A percentile compares a stretch with the other conserved stretches of the same genome.
Conservation (phyloP, 1,284 basidiomycete genomes). For the Ustilago trichophora region DNA sequence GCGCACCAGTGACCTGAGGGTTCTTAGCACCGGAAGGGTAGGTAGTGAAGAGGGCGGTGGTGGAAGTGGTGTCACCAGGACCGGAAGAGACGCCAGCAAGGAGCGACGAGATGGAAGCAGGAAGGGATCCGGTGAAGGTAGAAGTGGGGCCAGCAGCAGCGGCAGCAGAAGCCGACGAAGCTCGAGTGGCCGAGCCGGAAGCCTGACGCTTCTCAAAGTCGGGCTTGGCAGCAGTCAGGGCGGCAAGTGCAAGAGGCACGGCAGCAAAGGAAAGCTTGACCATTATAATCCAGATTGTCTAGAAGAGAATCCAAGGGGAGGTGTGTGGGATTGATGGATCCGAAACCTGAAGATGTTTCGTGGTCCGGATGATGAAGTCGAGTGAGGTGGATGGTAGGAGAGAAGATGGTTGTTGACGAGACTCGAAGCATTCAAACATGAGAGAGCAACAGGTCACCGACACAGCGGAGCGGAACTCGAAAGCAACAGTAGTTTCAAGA, state of each 20-base stretch:
- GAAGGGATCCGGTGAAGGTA: slow-evolving; percentile 51
- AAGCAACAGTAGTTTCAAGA: too few relatives aligned
- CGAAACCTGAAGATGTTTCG: too few relatives aligned
- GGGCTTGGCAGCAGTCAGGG: slow-evolving; percentile 23
- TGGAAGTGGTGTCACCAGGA: slow-evolving; percentile 36
- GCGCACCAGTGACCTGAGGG: slow-evolving; percentile 55
- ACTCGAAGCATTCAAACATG: too few relatives aligned
- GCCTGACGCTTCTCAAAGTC: slow-evolving; percentile 37
- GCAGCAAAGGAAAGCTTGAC: slow-evolving; percentile 37
- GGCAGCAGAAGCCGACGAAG: slow-evolving; percentile 20
- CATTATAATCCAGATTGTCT: slow-evolving; percentile 32
- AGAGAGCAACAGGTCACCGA: too few relatives aligned
- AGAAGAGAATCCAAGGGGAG: not conserved
- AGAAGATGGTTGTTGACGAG: too few relatives aligned
- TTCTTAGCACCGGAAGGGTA: slow-evolving; percentile 51
- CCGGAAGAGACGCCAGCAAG: slow-evolving; percentile 53
- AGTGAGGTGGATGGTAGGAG: too few relatives aligned
- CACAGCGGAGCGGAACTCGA: too few relatives aligned
- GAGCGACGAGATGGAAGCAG: slow-evolving; percentile 45
- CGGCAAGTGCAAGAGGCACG: slow-evolving; percentile 35
- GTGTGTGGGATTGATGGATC: slow-evolving; percentile 3
- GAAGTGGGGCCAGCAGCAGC: slow-evolving; percentile 39
- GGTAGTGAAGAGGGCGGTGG: slow-evolving; percentile 49
- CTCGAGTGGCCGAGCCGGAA: slow-evolving; percentile 12
- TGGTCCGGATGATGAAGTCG: too few relatives aligned